A percentile compares a stretch with the other conserved stretches of the same genome.
phyloP scores from a whole-genome alignment of 768 basidiomycete species.

The Macrocybe gigantea region DNA sequence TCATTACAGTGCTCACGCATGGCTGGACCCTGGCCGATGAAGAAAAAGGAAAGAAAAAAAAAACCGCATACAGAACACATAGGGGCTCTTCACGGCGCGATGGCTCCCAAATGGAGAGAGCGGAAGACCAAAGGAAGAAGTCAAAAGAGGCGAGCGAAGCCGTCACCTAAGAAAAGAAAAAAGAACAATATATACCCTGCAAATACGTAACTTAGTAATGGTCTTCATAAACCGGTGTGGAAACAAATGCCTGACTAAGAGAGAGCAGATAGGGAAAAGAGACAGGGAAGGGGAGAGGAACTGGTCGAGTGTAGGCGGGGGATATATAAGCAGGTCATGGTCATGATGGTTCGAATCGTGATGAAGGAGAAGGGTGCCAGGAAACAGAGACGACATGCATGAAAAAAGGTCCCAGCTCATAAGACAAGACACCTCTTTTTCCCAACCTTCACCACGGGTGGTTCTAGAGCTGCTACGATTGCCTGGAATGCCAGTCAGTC shows the following conservation, averaged over 20 bases:
- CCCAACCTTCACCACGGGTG: constrained; percentile 85
- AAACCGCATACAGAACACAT: too few relatives aligned
- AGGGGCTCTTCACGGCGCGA: too few relatives aligned
- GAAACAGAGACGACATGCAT: constrained; percentile 18
- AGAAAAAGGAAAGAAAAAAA: too few relatives aligned
- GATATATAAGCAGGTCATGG: constrained; percentile 42
- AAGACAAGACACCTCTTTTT: constrained; percentile 78
- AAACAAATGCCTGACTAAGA: constrained; percentile 35
- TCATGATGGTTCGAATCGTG: too few relatives aligned
- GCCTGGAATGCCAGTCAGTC: constrained; percentile 47
- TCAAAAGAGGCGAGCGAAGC: too few relatives aligned
- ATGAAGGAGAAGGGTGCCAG: constrained; percentile 22
- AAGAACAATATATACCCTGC: constrained; percentile 10
- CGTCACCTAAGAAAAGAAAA: too few relatives aligned
- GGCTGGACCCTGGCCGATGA: too few relatives aligned
- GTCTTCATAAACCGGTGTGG: constrained; percentile 7
- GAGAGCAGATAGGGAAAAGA: constrained; percentile 30
- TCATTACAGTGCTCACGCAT: too few relatives aligned
- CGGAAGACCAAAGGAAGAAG: too few relatives aligned
- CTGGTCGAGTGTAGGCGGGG: constrained; percentile 15
- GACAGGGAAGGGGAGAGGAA: background rate
- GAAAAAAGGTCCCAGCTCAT: constrained; percentile 35
- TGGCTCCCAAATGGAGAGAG: too few relatives aligned
- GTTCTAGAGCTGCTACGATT: constrained; percentile 97
- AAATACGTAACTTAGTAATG: constrained; percentile 12